Percentiles rank a stretch among this genome's conserved stretches.
Evolutionary conservation across 2,329 filamentous ascomycete genomes (phyloP).

Genomic region (Microdochium bolleyi): DNA sequence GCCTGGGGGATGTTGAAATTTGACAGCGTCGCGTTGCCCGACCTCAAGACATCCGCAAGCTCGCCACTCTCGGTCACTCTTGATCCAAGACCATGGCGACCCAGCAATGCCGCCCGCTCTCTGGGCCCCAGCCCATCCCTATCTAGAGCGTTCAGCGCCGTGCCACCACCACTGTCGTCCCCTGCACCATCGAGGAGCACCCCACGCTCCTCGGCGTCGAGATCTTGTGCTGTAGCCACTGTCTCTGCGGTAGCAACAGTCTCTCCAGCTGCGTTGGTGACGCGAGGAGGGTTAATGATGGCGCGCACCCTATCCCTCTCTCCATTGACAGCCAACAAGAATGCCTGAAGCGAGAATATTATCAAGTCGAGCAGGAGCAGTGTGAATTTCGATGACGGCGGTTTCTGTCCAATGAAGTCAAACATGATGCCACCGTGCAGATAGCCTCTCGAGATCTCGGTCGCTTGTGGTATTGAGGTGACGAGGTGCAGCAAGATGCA

Average conservation of each 20-base stretch:
- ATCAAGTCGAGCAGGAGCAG: conserved; percentile 48
- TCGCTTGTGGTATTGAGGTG: conserved; percentile 44
- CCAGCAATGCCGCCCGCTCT: conserved; percentile 18
- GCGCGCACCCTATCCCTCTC: conserved; percentile 50
- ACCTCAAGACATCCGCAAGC: conserved; percentile 36
- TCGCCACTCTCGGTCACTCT: conserved; percentile 14
- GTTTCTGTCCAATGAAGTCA: conserved; percentile 60
- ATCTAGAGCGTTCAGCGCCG: conserved; percentile 35
- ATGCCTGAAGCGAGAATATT: conserved; percentile 49
- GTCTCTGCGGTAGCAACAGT: conserved; percentile 6
- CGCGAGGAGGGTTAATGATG: conserved; percentile 28
- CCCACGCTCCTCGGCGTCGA: conserved; percentile 50
- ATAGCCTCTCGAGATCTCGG: conserved; percentile 55
- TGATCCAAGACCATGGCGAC: conserved; percentile 8
- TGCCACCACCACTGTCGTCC: conserved; percentile 28
- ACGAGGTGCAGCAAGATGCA: conserved; percentile 55
- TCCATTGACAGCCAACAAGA: conserved; percentile 56
- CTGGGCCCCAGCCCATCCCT: conserved; percentile 13
- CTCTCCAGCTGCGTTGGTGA: conserved; percentile 15
- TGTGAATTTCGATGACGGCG: conserved; percentile 47
- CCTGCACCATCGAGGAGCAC: conserved; percentile 29
- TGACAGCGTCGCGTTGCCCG: conserved; percentile 45
- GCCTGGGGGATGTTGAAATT: conserved; percentile 46
- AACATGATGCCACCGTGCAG: conserved; percentile 60
- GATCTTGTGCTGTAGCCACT: conserved; percentile 29